Base-by-base conservation (phyloP, 352 stramenopile genomes). In the Pythium folliculosum region DNA sequence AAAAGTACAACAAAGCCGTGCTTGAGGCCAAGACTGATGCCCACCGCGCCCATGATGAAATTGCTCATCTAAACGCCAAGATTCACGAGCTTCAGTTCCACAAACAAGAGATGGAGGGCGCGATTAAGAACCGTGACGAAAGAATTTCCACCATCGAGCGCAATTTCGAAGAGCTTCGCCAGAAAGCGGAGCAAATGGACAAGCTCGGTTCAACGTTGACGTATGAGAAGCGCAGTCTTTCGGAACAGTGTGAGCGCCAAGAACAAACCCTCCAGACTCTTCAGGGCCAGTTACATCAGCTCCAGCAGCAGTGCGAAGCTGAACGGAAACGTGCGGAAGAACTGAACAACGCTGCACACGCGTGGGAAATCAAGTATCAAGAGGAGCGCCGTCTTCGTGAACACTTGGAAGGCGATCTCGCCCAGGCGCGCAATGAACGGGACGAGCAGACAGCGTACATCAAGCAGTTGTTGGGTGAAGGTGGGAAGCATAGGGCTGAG, bases 1-100 rank as follows among this genome's bases (percentile, higher is more conserved):
- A 94, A 44, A 92, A 94, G 32, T 91, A 88, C 49, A 66, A 86
- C 43, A 79, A 88, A 25, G 72, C 73, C 4, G 69, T 71, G 9
- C 78, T 83, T 19, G 80, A 91, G 60, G 71, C 79, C 12, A 78
- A 90, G 43, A 60, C 69, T 4, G 63, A 89, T 1, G 86, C 80
- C 45, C 78, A 77, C 45, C 75, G 85, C 22, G 81, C 78, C 1
- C 81, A 83, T 0, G 74, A 78, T 35, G 72, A 91, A 64, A 82
- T 87, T 50, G 61, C 86, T 30, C 73, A 86, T 47, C 52, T 92
- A 17, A 80, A 73, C 5, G 64, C 54, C 9, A 78, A 89, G 45
- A 76, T 90, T 8, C 55, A 70, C 0, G 77, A 85, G 75, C 58
- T 91, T 32, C 77, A 76, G 54, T 76, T 79, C 30, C 68, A 75